Evolutionary conservation across 768 basidiomycete species (phyloP).

Genomic region (Asterophora parasitica): DNA sequence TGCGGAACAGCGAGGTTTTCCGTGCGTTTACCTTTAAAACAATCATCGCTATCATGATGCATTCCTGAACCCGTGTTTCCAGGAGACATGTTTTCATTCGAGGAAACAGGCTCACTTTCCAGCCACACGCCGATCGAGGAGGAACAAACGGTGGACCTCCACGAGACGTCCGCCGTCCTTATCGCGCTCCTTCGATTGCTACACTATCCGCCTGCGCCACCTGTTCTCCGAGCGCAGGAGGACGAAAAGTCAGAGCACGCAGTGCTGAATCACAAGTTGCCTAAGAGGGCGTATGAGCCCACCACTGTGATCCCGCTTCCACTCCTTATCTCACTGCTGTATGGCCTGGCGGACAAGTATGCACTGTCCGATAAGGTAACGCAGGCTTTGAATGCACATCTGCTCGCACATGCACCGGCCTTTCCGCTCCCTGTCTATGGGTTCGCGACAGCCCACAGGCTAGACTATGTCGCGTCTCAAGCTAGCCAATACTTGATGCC

Average conservation of each 20-base stretch:
- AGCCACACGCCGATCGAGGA: conserved; percentile 13
- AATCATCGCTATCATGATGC: not conserved
- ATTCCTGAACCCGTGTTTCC: conserved; percentile 13
- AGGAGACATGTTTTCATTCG: conserved; percentile 70
- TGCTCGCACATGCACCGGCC: conserved; percentile 45
- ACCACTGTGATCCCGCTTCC: conserved; percentile 60
- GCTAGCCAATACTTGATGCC: conserved; percentile 60
- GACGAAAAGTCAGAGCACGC: conserved; percentile 23
- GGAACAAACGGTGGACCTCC: conserved; percentile 42
- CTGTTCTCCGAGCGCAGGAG: conserved; percentile 23
- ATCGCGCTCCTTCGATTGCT: conserved; percentile 51
- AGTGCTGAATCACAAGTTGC: conserved; percentile 26
- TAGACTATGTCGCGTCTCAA: conserved; percentile 46
- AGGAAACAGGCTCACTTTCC: conserved; percentile 31
- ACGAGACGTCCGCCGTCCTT: conserved; percentile 47
- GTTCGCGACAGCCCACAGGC: conserved; percentile 40
- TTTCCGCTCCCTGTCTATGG: conserved; percentile 60
- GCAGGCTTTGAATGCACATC: conserved; percentile 42
- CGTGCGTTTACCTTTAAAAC: conserved; percentile 33
- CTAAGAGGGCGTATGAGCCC: conserved; percentile 32
- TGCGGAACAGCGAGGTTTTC: conserved; percentile 59
- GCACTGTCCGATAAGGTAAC: conserved; percentile 42
- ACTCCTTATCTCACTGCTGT: conserved; percentile 48
- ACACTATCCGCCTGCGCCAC: conserved; percentile 49
- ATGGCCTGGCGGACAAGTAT: conserved; percentile 65